phyloP scores from a whole-genome alignment of 164 flowering plant species.

The Euptelea pleiosperma region DNA sequence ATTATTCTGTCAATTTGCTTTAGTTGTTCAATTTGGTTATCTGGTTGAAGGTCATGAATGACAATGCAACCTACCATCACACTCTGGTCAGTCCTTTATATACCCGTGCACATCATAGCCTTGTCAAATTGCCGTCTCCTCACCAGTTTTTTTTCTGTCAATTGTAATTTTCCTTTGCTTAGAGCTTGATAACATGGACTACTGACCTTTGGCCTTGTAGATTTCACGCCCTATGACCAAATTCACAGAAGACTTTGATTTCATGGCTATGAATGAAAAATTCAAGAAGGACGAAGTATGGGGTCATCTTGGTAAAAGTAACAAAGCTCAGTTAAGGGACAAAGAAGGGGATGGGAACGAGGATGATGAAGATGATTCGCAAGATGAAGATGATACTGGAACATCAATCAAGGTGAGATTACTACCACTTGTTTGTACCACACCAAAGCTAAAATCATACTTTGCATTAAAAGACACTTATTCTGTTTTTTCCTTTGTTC shows the following conservation, averaged over 20 bases:
- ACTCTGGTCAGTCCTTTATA: no score
- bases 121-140: no score
- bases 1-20: no score
- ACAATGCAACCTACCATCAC: no score
- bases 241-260: constrained; percentile 89
- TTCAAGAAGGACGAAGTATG: constrained; percentile 95
- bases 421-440: background rate
- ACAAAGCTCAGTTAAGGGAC: constrained; percentile 23
- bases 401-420: constrained; percentile 39
- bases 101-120: no score
- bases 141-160: no score
- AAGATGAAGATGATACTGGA: constrained; percentile 44
- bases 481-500: background rate
- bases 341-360: constrained; percentile 32
- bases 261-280: constrained; percentile 89
- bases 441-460: no score
- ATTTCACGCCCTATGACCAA: constrained; percentile 39
- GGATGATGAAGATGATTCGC: constrained; percentile 35
- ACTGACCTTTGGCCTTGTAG: constrained; percentile 36
- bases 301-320: constrained; percentile 80
- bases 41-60: no score
- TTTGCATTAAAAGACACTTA: background rate
- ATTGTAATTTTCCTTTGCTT: no score
- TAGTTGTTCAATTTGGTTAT: no score
- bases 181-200: background rate